Base-by-base conservation (phyloP, 257 asterid genomes). In the Henckelia pumila region DNA sequence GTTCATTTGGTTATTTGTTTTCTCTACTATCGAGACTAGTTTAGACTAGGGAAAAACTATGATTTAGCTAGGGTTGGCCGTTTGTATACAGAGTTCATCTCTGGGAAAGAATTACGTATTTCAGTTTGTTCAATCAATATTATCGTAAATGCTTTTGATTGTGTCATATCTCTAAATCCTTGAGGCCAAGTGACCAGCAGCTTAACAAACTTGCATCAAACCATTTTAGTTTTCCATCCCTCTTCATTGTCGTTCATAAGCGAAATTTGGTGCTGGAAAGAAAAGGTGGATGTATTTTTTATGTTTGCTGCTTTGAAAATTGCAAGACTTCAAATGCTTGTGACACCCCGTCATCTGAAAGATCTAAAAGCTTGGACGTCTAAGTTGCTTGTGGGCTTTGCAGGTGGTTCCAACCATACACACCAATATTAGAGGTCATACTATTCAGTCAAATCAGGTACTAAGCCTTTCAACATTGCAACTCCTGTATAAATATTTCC, bases 331-430 rank as follows among this genome's bases (percentile, higher is more conserved):
- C 55, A 47, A 47, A 47, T 47, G 55, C 55, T 14, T 47, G 55
- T 17, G 20, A 47, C 3, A 47, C 19, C 21, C 55, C 20, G 14
- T 44, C 2, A 16, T 47, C 55, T 47, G 55, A 14, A 40, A 13
- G 63, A 66, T 64, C 17, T 53, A 65, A 56, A 57, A 67, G 49
- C 26, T 24, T 33, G 33, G 28, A 17, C 35, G 35, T 69, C 66
- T 67, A 62, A 35, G 30, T 21, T 44, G 68, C 33, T 32, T n/a
- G 47, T 47, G 63, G 80, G 79, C 77, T 74, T 73, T 69, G 83
- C 89, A 94, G 99, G 99, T 94, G 75, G 99, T 94, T 68, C 99
- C 99, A 64, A 91, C 98, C 32, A 59, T 82, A 65, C 89, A 86
- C 76, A 91, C 95, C 64, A 69, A 84, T 72, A 78, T 91, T 60